These are phyloP conservation scores for Syncephalastrum racemosum DNA, from an alignment of 371 early-diverging fungal species.

Conservation along the genomic window DNA sequence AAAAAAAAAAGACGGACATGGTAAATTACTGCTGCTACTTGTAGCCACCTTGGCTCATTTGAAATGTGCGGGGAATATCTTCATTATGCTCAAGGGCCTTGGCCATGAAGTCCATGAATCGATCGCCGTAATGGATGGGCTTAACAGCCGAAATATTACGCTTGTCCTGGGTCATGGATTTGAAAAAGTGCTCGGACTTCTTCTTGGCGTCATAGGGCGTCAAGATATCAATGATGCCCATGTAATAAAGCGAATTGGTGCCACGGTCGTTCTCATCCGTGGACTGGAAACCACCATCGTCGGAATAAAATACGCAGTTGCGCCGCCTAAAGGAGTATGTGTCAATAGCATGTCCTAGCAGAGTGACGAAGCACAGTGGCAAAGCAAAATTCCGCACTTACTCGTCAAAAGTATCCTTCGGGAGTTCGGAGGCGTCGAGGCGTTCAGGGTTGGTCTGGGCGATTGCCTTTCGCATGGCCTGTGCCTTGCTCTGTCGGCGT, in stretches of 20 bases:
- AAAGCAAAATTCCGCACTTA: too few relatives aligned
- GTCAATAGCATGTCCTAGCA: constrained; percentile 6
- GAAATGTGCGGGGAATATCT: constrained; percentile 44
- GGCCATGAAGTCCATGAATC: constrained; percentile 90
- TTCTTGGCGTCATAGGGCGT: constrained; percentile 94
- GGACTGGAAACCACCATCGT: constrained; percentile 89
- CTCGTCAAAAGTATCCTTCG: constrained; percentile 47
- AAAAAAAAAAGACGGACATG: neutral
- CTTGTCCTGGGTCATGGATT: constrained; percentile 77
- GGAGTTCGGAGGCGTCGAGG: constrained; percentile 56
- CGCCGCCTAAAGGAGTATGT: constrained; percentile 45
- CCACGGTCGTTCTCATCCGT: constrained; percentile 75
- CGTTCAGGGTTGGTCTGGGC: constrained; percentile 71
- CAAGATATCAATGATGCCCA: constrained; percentile 97
- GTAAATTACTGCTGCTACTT: neutral
- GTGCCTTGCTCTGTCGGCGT: constrained; percentile 65
- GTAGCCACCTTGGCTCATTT: constrained; percentile 11
- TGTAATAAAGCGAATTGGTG: constrained; percentile 78
- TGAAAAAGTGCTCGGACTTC: constrained; percentile 88
- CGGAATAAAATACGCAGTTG: constrained; percentile 83
- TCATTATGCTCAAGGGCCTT: constrained; percentile 42
- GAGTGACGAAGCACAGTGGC: neutral
- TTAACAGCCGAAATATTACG: constrained; percentile 90
- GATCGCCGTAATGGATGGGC: constrained; percentile 81
- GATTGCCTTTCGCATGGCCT: constrained; percentile 71